These are phyloP conservation scores for Conringia planisiliqua DNA, from an alignment of 345 rosid genomes.

Conservation along the genomic window DNA sequence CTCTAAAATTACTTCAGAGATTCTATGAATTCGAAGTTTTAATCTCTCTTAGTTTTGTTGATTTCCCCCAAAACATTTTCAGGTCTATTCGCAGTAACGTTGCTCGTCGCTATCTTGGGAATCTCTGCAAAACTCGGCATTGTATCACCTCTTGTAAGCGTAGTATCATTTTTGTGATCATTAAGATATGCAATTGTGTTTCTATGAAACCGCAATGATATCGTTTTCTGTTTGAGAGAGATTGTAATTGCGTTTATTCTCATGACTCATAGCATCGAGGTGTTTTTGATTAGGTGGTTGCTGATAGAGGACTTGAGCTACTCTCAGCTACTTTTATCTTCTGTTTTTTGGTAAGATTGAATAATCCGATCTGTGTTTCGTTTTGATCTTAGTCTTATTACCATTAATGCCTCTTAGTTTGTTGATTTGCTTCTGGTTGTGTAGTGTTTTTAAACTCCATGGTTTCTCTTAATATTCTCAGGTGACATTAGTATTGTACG, in stretches of 20 bases:
- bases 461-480: constrained; percentile 28
- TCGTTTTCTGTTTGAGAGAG: neutral
- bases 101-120: constrained; percentile 58
- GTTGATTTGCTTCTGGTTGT: neutral
- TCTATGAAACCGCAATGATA: too few relatives aligned
- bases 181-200: neutral
- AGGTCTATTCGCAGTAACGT: constrained; percentile 60
- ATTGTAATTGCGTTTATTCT: neutral
- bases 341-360: constrained; percentile 64
- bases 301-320: constrained; percentile 82
- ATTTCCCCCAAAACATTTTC: neutral
- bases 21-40: neutral
- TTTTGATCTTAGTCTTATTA: neutral
- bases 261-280: neutral
- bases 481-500: constrained; percentile 59
- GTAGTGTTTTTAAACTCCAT: neutral
- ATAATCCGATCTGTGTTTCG: neutral
- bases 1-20: neutral
- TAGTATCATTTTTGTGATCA: neutral
- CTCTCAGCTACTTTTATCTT: constrained; percentile 70
- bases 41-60: neutral
- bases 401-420: neutral
- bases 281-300: constrained; percentile 49
- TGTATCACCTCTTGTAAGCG: constrained; percentile 56
- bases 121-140: constrained; percentile 50